Base-by-base conservation (phyloP, 2,329 filamentous ascomycete species). In the Verticillium dahliae region DNA sequence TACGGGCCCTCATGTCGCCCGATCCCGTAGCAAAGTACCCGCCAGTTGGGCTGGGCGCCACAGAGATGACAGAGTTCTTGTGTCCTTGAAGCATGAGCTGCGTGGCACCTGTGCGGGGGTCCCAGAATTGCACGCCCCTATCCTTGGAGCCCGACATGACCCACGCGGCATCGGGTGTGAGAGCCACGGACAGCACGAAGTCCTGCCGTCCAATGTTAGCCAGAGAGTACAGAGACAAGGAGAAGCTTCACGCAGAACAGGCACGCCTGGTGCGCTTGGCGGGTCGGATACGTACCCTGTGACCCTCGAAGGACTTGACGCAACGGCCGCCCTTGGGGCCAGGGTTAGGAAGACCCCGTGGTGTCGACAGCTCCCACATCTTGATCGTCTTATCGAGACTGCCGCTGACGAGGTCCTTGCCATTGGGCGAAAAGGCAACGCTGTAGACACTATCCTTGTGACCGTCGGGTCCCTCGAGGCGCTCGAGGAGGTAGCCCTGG, bases 1-100 rank as follows among this genome's bases (percentile, higher is more conserved):
- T 98, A 71, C 95, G 89, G 60, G 95, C 95, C 73, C 94, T 90
- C 91, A 96, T 96, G 74, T 99, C 95, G 70, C 95, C 95, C 68
- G 93, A 97, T 65, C 95, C 95, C 5, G 95, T 99, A 50, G 95
- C 95, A 73, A 99, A 99, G 72, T 92, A 89, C 66, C 88, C 87
- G 62, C 92, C 93, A 39, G 85, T 88, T 15, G 95, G 95, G 75
- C 92, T 96, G 27, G 95, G 95, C 1, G 95, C 94, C 59, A 99
- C 95, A 2, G 93, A 97, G 70, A 98, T 98, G 69, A 99, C 95
- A 11, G 92, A 97, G 78, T 98, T 98, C 83, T 98, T 98, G 75
- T 99, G 95, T 33, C 95, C 95, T 76, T 98, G 95, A 65, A 99
- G 85, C 95, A 98, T 98, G 74, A 99, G 89, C 78, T 98, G 94